Base-by-base conservation (phyloP, 257 asterid species). In the Cinchona pubescens region DNA sequence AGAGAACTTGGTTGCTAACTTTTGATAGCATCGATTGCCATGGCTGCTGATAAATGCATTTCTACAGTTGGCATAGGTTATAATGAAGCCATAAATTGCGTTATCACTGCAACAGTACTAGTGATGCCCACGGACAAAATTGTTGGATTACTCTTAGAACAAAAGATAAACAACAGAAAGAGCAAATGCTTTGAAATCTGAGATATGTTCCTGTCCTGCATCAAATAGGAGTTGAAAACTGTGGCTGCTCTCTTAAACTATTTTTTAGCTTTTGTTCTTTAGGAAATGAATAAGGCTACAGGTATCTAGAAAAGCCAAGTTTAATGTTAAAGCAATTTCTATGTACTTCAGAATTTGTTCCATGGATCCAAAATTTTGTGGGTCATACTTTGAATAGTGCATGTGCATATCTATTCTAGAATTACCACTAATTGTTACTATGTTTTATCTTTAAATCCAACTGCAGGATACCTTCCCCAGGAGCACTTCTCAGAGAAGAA, bases 401-500 rank as follows among this genome's bases (percentile, higher is more conserved):
- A 56, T n/a, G 29, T 35, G 29, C 43, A 27, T 18, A 21, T 34
- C 29, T 37, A 21, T 60, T 8, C 12, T 18, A 25, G 21, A 56
- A 3, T 60, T 42, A 14, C 27, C 11, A 15, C 40, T 40, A 27
- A 18, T 27, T 2, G 13, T 18, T 63, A 4, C 16, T 16, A 37
- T 75, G 60, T 6, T 29, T 27, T 60, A 46, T 37, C 45, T 63
- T 78, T 73, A 25, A 51, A 35, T 67, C 48, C 72, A 53, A 51
- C 46, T 73, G 83, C 86, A 95, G 99, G 91, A 78, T 95, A 72
- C 98, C 98, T 18, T 87, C 96, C 38, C 86, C 97, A 25, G 73
- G 78, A 72, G 87, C 76, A 60, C 83, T n/a, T n/a, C n/a, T 92
- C 29, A 87, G 82, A 84, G 82, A 88, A 7, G 99, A 95, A 91